Evolutionary conservation across 2,329 filamentous ascomycete genomes (phyloP), one percentile per base, ranked within the genome.

Genomic region (Colletotrichum sp.): DNA sequence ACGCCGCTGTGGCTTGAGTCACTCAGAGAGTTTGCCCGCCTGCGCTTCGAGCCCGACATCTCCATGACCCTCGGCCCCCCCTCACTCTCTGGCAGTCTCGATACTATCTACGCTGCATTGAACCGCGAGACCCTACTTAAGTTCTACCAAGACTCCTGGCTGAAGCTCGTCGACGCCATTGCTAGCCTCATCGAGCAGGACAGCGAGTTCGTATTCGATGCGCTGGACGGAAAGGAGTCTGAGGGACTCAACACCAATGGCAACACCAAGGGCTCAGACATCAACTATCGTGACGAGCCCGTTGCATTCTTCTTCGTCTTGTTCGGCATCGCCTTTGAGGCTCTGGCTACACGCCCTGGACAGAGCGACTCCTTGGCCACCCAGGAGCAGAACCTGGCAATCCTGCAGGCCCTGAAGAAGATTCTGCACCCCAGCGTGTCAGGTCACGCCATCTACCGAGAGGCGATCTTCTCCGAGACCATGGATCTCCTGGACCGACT

Each of bases 251-350:
- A 85, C 12, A 80, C 84, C 30, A 90, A 89, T 75, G 88, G 87
- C 4, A 86, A 90, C 58, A 86, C 88, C 18, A 95, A 94, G 82
- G 90, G 89, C 4, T 89, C 93, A 64, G 95, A 96, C 78, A 98
- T 99, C 86, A 98, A 98, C 84, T 99, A 99, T 83, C 94, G 97
- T 63, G 96, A 98, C 81, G 97, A 99, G 82, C 97, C 97, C 1
- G 95, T 98, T 2, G 97, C 97, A 1, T 99, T 99, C 89, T 99
- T 99, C 87, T 99, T 99, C 81, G 96, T 99, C 16, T 90, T 99
- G 0, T 99, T 98, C 80, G 97, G 97, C 13, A 93, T 99, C 73
- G 96, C 96, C 0, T 98, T 99, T 79, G 97, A 99, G 85, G 96
- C 97, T 21, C 90, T 99, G 26, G 96, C 96, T 9, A 95, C 95